Percentiles rank a stretch among this genome's conserved stretches.
Evolutionary conservation across 805 yeast species (phyloP).

Genomic region (Metschnikowia matae): DNA sequence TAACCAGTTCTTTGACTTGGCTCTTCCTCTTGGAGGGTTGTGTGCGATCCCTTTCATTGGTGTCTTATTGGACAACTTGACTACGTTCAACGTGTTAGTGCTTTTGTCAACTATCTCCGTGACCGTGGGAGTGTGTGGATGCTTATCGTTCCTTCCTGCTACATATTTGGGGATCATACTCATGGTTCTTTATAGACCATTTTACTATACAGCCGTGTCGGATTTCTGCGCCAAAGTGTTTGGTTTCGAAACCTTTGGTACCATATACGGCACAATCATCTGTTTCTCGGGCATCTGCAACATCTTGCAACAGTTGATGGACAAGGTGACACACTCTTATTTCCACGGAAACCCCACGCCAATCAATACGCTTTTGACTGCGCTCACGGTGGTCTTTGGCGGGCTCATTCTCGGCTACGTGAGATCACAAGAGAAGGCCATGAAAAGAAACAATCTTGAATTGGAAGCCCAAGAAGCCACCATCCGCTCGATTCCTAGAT

Average conservation of each 20-base stretch:
- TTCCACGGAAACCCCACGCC: slow-evolving; percentile 79
- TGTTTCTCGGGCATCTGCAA: slow-evolving; percentile 81
- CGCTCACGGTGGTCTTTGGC: slow-evolving; percentile 53
- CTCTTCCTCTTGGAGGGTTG: slow-evolving; percentile 86
- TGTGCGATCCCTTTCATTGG: slow-evolving; percentile 87
- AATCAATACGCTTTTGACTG: slow-evolving; percentile 55
- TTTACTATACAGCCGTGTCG: slow-evolving; percentile 87
- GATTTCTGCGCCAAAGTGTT: slow-evolving; percentile 91
- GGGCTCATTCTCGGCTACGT: slow-evolving; percentile 41
- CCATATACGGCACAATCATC: slow-evolving; percentile 82
- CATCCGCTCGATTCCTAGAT: slow-evolving; percentile 41
- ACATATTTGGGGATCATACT: slow-evolving; percentile 68
- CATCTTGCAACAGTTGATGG: slow-evolving; percentile 65
- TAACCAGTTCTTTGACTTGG: slow-evolving; percentile 77
- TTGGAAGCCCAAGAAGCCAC: slow-evolving; percentile 62
- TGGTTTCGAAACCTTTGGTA: slow-evolving; percentile 89
- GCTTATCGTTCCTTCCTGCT: slow-evolving; percentile 49
- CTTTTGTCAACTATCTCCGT: slow-evolving; percentile 54
- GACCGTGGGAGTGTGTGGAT: slow-evolving; percentile 67
- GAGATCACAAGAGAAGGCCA: slow-evolving; percentile 32
- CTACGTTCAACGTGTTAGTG: slow-evolving; percentile 54
- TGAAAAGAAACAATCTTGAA: slow-evolving; percentile 52
- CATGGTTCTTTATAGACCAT: slow-evolving; percentile 82
- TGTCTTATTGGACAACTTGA: slow-evolving; percentile 64
- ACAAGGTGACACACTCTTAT: slow-evolving; percentile 60